Conservation (phyloP, 2,329 filamentous ascomycete species). For the Ophiostoma sp. region DNA sequence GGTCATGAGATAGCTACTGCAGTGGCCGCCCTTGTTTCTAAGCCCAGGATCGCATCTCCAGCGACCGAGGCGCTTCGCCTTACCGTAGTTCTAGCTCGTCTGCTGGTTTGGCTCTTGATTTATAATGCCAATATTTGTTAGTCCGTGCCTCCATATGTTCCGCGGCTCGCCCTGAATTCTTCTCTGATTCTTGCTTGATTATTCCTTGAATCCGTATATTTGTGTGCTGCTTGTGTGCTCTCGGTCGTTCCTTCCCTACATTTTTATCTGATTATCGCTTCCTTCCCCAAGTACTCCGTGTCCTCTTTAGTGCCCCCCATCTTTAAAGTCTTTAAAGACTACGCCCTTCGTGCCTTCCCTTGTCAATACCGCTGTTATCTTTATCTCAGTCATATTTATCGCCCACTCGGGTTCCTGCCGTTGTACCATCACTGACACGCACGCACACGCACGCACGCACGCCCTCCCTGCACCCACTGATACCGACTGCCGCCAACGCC, state of each 20-base stretch:
- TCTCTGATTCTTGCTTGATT: neutral
- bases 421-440: neutral
- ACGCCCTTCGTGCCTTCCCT: constrained; percentile 6
- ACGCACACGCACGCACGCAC: neutral
- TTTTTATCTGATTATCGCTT: neutral
- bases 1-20: neutral
- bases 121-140: constrained; percentile 2
- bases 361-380: neutral
- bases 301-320: neutral
- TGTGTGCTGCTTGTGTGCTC: neutral
- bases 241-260: neutral
- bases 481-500: constrained; percentile 11
- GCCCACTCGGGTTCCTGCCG: neutral
- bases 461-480: neutral
- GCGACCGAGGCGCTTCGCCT: neutral
- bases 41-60: neutral
- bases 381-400: neutral
- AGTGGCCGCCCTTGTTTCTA: neutral
- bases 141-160: neutral
- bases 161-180: neutral
- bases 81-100: neutral
- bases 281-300: neutral
- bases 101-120: neutral
- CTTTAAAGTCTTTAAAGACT: neutral
- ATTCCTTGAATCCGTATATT: neutral